Base-by-base conservation (phyloP, 2,329 filamentous ascomycete species). In the Alternaria longipes region DNA sequence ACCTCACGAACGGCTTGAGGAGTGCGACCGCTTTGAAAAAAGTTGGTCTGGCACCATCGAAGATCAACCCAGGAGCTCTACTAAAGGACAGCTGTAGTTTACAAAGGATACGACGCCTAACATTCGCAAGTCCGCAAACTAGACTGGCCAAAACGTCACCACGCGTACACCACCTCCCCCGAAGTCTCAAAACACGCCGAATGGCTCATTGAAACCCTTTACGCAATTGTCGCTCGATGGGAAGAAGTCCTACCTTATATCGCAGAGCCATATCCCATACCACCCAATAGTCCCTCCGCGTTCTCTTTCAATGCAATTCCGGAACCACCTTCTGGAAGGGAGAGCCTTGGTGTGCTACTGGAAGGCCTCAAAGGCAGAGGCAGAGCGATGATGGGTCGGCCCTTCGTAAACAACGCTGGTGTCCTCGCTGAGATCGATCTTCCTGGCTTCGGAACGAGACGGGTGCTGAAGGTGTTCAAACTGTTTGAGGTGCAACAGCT, bases 171-270 rank as follows among this genome's bases (percentile, higher is more conserved):
- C 4, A n/a, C 46, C 46, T 49, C 18, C 18, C 46, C 46, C 20
- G 30, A 49, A 36, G 30, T 49, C 20, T 16, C 18, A 3, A 32
- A 32, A 32, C 30, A 49, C 46, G 32, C 30, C 1, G 5, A 20
- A 20, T 49, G 46, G 46, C 46, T 49, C 4, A 49, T 36, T 14
- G 30, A 49, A 36, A 36, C 46, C 12, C 46, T 49, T 5, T 18
- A 49, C 18, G 46, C 46, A 8, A 49, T 36, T 8, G 22, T 49
- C 18, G 20, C 18, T 32, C 46, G 18, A 14, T 24, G 18, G 46
- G 46, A 49, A 49, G 18, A 32, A 11, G 18, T 49, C 46, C 46
- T 49, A 32, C 46, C 46, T 4, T 36, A 49, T 18, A 49, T 49
- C 18, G 46, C 30, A 4, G 20, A 32, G 20, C 46, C 30, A 8